These are phyloP conservation scores for Centella asiatica DNA, from an alignment of 129 eudicot species.

Conservation along the genomic window DNA sequence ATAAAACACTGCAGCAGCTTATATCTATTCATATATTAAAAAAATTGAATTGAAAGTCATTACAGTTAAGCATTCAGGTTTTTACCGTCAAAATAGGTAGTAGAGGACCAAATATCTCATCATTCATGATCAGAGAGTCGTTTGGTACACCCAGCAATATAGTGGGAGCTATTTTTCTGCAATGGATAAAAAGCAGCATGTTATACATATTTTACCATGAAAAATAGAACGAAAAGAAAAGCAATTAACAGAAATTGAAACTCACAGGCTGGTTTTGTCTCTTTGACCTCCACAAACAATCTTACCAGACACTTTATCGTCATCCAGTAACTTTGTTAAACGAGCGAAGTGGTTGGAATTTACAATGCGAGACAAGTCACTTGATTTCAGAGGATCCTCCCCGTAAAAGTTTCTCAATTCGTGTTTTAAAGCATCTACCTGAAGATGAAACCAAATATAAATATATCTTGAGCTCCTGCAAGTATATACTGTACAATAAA, in stretches of 20 bases:
- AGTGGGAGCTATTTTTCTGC: constrained; percentile 78
- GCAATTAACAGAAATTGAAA: constrained; percentile 15
- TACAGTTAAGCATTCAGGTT: neutral
- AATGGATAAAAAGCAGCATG: constrained; percentile 4
- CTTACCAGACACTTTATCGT: constrained; percentile 61
- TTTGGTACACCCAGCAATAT: constrained; percentile 58
- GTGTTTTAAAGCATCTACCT: constrained; percentile 59
- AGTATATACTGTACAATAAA: too few species aligned
- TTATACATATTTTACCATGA: neutral
- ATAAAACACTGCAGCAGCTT: too few species aligned
- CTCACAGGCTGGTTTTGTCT: constrained; percentile 61
- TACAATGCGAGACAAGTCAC: constrained; percentile 69
- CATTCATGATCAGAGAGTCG: constrained; percentile 77
- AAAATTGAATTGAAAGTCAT: neutral
- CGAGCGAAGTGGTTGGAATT: constrained; percentile 64
- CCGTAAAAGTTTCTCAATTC: constrained; percentile 65
- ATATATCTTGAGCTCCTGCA: too few species aligned
- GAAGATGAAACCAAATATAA: constrained; percentile 8
- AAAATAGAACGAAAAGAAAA: neutral
- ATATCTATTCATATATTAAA: too few species aligned
- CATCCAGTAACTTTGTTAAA: constrained; percentile 54
- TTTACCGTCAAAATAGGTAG: constrained; percentile 79
- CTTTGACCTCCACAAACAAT: constrained; percentile 79
- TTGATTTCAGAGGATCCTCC: constrained; percentile 61
- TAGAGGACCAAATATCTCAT: constrained; percentile 88